Base-by-base conservation (phyloP, 2,329 filamentous ascomycete species). In the Colletotrichum chlorophyti region DNA sequence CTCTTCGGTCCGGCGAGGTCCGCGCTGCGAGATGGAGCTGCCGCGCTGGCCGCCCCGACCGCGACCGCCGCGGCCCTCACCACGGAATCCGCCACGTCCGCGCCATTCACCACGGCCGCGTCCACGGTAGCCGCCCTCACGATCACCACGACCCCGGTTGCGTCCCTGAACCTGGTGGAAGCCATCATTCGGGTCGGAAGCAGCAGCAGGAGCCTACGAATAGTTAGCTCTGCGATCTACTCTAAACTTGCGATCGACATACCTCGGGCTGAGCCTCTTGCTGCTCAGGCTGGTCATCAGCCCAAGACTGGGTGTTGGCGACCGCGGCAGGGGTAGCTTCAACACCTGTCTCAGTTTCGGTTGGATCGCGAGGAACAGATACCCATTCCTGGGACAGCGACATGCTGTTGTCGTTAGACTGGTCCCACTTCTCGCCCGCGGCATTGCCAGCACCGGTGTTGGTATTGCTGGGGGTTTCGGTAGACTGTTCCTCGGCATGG, bases 231-330 rank as follows among this genome's bases (percentile, higher is more conserved):
- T 40, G 17, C 24, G 14, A 9, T 32, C 21, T n/a, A n/a, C 14
- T 9, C 12, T 26, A 21, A 12, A 23, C 6, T n/a, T 19, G 14
- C 5, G 4, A n/a, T 14, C 10, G 12, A 46, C 76, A 65, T 70
- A 83, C 79, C 69, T 79, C 76, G 26, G 72, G 64, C 32, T 72
- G 72, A 53, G 71, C 73, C 59, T 87, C 84, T 15, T 89, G 85
- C 64, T 90, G 84, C 61, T 95, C 84, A 15, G 89, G 85, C 65
- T 90, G 84, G 60, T 95, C 91, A 67, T 96, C 92, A 23, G 91
- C 91, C 91, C 91, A 96, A 67, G 88, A 92, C 69, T 89, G 86
- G 26, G 80, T 79, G 67, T 82, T 81, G 52, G 76, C 70, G 34
- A 77, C 73, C 8, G 78, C 76, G 6, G 84, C 86, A 42, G 86